Percentiles rank a stretch among this genome's conserved stretches.
Evolutionary conservation across 1,139 yeast genomes (phyloP).

Genomic region (Ogataea hybrid): DNA sequence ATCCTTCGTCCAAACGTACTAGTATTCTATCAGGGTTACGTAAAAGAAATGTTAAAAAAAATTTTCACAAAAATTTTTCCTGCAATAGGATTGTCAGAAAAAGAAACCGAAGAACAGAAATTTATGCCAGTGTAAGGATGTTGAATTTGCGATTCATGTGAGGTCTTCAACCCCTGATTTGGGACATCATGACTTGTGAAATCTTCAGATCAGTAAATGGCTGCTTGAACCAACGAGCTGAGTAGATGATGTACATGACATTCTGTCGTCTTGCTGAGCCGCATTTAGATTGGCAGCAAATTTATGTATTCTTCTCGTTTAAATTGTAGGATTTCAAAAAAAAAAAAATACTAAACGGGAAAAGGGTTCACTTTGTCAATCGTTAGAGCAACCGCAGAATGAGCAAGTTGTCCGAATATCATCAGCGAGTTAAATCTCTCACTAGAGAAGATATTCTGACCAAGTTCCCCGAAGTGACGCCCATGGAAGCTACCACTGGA

Average conservation of each 20-base stretch:
- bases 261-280: too few species aligned
- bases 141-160: background rate
- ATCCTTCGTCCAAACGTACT: constrained; percentile 5
- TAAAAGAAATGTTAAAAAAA: constrained; percentile 8
- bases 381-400: constrained; percentile 1
- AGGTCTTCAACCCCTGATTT: background rate
- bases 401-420: constrained; percentile 35
- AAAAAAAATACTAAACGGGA: constrained; percentile 1
- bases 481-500: constrained; percentile 49
- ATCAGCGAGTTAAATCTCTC: constrained; percentile 52
- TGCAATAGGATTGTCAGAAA: constrained; percentile 3
- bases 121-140: background rate
- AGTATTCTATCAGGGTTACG: constrained; percentile 7
- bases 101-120: constrained; percentile 1
- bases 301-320: constrained; percentile 3
- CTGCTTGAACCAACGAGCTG: background rate
- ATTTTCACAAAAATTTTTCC: constrained; percentile 2
- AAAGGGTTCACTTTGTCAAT: constrained; percentile 5
- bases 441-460: constrained; percentile 47
- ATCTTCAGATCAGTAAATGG: background rate
- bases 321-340: constrained; percentile 1
- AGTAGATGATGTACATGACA: too few species aligned
- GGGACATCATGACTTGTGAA: background rate
- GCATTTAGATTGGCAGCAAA: constrained; percentile 1
- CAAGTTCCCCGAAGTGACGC: constrained; percentile 64